Percentiles rank a stretch among this genome's conserved stretches.
Evolutionary conservation across 352 stramenopile genomes (phyloP).

Genomic region (Nothophytophthora sp.): DNA sequence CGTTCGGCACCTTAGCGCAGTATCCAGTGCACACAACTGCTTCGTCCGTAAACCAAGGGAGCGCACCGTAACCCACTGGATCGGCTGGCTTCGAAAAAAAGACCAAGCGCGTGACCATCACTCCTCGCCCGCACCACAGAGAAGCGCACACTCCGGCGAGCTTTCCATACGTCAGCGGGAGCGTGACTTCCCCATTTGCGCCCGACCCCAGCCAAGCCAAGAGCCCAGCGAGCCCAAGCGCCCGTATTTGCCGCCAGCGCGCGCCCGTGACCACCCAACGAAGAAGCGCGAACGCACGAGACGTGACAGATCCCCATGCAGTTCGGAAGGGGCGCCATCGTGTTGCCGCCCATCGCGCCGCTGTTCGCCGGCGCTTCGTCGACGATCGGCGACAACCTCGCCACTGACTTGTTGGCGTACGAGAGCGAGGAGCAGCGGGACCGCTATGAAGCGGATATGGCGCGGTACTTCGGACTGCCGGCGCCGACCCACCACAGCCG

Average conservation of each 20-base stretch:
- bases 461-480: conserved; percentile 42
- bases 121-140: neutral
- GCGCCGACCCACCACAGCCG: conserved; percentile 25
- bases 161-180: conserved; percentile 31
- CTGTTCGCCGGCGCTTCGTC: conserved; percentile 32
- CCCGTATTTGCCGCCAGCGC: neutral
- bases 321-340: conserved; percentile 31
- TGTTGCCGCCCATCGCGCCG: conserved; percentile 59
- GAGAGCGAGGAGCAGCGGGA: conserved; percentile 35
- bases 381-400: conserved; percentile 1
- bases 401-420: conserved; percentile 12
- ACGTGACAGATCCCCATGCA: conserved; percentile 23
- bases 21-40: no score
- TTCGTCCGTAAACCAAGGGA: neutral
- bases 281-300: neutral
- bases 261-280: conserved; percentile 7
- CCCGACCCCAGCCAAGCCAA: conserved; percentile 27
- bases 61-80: neutral
- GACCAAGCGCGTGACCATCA: conserved; percentile 5
- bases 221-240: conserved; percentile 13
- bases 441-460: conserved; percentile 34
- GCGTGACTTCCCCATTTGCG: conserved; percentile 29
- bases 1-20: no score
- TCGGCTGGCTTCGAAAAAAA: conserved; percentile 28
- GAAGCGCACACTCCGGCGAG: neutral